These are phyloP conservation scores for Polyrhizophydium stewartii DNA, from an alignment of 371 early-diverging fungal genomes.

Conservation along the genomic window DNA sequence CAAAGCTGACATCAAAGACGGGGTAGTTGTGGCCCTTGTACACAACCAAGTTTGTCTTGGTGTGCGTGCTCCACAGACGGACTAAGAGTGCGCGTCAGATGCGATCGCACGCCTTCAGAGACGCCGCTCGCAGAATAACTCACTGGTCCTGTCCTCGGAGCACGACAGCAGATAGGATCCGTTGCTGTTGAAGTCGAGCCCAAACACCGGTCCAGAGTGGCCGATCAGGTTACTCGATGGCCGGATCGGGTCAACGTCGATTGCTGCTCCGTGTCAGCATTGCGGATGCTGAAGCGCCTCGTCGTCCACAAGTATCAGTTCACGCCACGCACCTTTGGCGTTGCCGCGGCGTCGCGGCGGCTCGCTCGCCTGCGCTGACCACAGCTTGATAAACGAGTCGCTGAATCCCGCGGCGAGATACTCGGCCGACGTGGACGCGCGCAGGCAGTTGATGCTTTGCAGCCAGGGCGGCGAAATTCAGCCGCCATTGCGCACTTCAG, in stretches of 20 bases:
- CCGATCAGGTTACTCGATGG: constrained; percentile 67
- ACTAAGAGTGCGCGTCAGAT: neutral
- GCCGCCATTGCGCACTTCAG: no score
- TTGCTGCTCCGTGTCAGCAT: constrained; percentile 4
- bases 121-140: neutral
- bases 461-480: no score
- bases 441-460: neutral
- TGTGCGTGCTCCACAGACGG: constrained; percentile 94
- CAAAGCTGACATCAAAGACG: constrained; percentile 78
- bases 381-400: constrained; percentile 85
- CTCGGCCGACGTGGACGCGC: neutral
- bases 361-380: constrained; percentile 42
- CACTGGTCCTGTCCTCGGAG: constrained; percentile 95
- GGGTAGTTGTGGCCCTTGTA: constrained; percentile 99
- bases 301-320: neutral
- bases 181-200: constrained; percentile 84
- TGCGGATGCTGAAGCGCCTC: constrained; percentile 6
- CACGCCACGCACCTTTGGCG: constrained; percentile 8
- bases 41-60: constrained; percentile 81
- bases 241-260: no score
- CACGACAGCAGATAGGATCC: constrained; percentile 86
- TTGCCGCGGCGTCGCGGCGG: constrained; percentile 3
- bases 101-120: neutral
- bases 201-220: constrained; percentile 97
- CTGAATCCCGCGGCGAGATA: constrained; percentile 79